A percentile compares a stretch with the other conserved stretches of the same genome.
These are phyloP conservation scores for Penicillium flavigenum DNA, from an alignment of 495 filamentous ascomycete genomes.

Conservation along the genomic window DNA sequence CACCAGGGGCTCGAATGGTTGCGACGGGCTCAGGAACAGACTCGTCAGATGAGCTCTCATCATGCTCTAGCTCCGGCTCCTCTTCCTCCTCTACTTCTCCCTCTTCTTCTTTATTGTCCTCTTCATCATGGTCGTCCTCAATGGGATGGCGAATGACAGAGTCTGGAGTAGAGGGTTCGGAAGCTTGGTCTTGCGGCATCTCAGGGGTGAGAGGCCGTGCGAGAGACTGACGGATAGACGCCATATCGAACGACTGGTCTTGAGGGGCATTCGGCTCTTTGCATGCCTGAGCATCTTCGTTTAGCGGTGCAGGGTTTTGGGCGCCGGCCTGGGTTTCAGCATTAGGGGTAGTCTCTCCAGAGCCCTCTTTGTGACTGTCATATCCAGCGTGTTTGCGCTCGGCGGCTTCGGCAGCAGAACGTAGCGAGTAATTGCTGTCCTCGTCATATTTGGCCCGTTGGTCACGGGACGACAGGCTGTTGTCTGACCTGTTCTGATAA, in stretches of 20 bases:
- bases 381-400: slow-evolving; percentile 4
- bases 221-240: slow-evolving; percentile 50
- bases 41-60: slow-evolving; percentile 35
- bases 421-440: slow-evolving; percentile 52
- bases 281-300: neutral
- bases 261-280: neutral
- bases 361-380: slow-evolving; percentile 1
- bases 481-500: slow-evolving; percentile 48
- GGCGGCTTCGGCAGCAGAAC: slow-evolving; percentile 34
- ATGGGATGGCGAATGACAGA: slow-evolving; percentile 87
- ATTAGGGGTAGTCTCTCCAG: slow-evolving; percentile 38
- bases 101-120: slow-evolving; percentile 26
- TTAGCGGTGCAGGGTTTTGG: neutral
- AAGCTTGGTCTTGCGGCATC: slow-evolving; percentile 47
- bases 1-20: slow-evolving; percentile 86
- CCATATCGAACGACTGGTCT: slow-evolving; percentile 43
- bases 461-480: slow-evolving; percentile 47
- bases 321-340: slow-evolving; percentile 6
- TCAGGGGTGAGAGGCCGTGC: slow-evolving; percentile 66
- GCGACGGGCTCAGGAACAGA: slow-evolving; percentile 79
- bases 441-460: slow-evolving; percentile 45
- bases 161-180: slow-evolving; percentile 77
- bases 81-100: slow-evolving; percentile 31
- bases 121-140: slow-evolving; percentile 33
- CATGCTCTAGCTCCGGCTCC: slow-evolving; percentile 18